Conservation (phyloP, 495 filamentous ascomycete species). For the Aspergillus nidulans region DNA sequence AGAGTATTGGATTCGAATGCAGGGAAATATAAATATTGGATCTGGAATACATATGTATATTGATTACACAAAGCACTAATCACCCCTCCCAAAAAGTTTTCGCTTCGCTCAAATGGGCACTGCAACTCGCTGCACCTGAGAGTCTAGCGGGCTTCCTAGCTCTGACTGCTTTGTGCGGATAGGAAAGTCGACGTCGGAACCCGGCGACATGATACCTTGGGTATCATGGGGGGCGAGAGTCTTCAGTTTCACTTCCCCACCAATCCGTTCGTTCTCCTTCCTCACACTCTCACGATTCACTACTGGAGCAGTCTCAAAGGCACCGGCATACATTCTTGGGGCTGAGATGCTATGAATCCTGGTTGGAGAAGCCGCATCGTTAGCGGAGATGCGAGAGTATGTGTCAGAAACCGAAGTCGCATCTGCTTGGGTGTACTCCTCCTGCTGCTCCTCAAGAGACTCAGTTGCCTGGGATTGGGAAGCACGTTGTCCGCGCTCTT, state of each 20-base stretch:
- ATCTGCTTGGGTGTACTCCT: not conserved
- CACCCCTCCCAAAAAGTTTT: not conserved
- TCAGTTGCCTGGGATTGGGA: not conserved
- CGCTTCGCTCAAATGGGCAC: constrained; percentile 11
- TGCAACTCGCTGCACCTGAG: constrained; percentile 8
- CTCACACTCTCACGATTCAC: not conserved
- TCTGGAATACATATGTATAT: constrained; percentile 8
- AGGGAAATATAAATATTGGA: not conserved
- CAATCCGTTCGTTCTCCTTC: not conserved
- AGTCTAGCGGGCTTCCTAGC: not conserved
- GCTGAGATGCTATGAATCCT: constrained; percentile 3
- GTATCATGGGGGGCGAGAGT: not conserved
- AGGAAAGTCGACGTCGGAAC: not conserved
- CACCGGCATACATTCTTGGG: constrained; percentile 6
- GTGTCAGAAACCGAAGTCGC: not conserved
- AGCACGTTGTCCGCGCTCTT: not conserved
- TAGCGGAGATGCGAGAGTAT: not conserved
- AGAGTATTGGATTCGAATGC: not conserved
- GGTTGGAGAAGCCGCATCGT: not conserved
- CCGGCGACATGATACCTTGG: not conserved
- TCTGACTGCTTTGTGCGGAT: constrained; percentile 1
- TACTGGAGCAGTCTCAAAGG: not conserved
- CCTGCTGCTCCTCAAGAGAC: not conserved
- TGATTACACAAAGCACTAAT: not conserved
- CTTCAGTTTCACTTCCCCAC: not conserved